Base-by-base conservation (phyloP, 192 early-diverging fungal genomes). In the Coemansia javaensis region DNA sequence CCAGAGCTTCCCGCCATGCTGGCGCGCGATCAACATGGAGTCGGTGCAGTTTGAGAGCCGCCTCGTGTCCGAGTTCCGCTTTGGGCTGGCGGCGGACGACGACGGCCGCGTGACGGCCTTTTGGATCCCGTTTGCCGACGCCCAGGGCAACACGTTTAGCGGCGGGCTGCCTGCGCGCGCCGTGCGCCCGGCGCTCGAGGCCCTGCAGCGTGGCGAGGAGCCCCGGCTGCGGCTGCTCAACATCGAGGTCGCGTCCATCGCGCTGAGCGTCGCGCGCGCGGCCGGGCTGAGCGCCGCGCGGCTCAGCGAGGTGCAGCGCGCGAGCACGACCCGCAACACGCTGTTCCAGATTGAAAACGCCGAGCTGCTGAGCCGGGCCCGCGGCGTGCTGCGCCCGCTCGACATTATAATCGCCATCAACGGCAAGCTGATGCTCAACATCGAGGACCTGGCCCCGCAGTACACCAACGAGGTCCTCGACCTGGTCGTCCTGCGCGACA, bases 391-490 rank as follows among this genome's bases (percentile, higher is more conserved):
- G 21, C 64, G 75, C 31, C 82, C 82, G 0, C 80, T 81, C 7
- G 87, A 89, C 49, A 69, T 87, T 32, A 74, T 89, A n/a, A 50
- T 89, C 40, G 78, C 70, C 40, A 73, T 89, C 12, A 78, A 84
- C 60, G 85, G 84, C 14, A 70, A 68, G 30, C 75, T 83, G 10
- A 77, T 81, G 23, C 83, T 74, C 14, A 56, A 80, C 7, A 77
- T 88, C 58, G 66, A 68, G 5, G 82, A 85, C 45, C 59, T 88
- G 16, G 70, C 74, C 10, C 59, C 58, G 7, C 72, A 81, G 51
- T 82, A 82, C 69, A 79, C 39, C 30, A 44, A 64, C 11, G 73
- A 82, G 7, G 47, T 40, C 16, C 71, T 84, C 4, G 59, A 67
- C 10, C 74, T 88, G 47, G 81, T 82, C 57, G 58, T 64, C 6